Base-by-base conservation (phyloP, 2,329 filamentous ascomycete species). In the Blumeriella jaapii region DNA sequence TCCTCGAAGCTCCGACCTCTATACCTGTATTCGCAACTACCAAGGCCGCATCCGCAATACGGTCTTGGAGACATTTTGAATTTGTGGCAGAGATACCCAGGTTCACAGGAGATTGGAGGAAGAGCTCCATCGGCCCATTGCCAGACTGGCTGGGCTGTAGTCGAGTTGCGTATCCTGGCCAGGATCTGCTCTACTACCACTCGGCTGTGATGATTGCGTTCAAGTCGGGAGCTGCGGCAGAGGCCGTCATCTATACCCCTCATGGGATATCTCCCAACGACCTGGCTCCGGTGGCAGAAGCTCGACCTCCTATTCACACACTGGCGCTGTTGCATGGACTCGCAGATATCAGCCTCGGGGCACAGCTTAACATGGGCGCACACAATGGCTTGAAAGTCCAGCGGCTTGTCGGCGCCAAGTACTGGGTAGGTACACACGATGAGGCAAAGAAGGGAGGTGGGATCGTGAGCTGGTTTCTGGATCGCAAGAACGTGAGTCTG, bases 391-490 rank as follows among this genome's bases (percentile, higher is more conserved):
- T 78, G 11, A 60, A 67, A 38, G 69, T 70, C 3, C 72, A 72
- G 39, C 55, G 62, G 11, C 55, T 65, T 4, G 55, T 71, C 18
- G 58, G 62, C 2, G 69, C 72, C 0, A 67, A 61, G 44, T 80
- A 79, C 47, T 81, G 75, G 76, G 56, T 80, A 12, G 67, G 65
- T 0, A 80, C 76, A 16, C 75, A 81, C 46, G 74, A 78, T 44
- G 75, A 79, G 53, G 59, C 69, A 4, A 79, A 79, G 55, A 64
- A 55, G 34, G 74, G 71, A 0, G 64, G 63, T 0, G 74, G 74
- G 0, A 46, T 78, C 4, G 65, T 79, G 7, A 64, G 69, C 57
- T 55, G 59, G 41, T 62, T 76, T 25, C 47, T 74, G 33, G 53
- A 54, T 26, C 49, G 65, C 33, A 65, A 61, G 34, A 42, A 49